Percentiles rank a stretch among this genome's conserved stretches.
phyloP scores from a whole-genome alignment of 2,329 filamentous ascomycete genomes.

The Ceratocystis lukuohia region DNA sequence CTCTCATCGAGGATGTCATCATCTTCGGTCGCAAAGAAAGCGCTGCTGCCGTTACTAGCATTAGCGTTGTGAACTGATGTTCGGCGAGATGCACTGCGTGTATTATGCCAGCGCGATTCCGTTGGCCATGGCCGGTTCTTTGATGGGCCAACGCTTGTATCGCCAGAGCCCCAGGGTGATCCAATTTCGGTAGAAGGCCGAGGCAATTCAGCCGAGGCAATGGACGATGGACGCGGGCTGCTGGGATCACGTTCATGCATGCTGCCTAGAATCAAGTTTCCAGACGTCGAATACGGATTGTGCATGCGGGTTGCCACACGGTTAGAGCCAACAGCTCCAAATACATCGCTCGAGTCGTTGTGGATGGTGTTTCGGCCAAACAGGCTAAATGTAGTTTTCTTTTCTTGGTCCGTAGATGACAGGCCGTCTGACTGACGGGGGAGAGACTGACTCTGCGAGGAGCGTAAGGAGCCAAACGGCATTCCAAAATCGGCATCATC shows the following conservation, averaged over 20 bases:
- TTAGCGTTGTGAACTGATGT: slow-evolving; percentile 71
- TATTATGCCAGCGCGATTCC: slow-evolving; percentile 36
- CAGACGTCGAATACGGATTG: slow-evolving; percentile 39
- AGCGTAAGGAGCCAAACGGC: slow-evolving; percentile 53
- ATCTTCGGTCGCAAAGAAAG: slow-evolving; percentile 39
- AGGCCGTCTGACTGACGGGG: slow-evolving; percentile 46
- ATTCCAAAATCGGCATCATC: slow-evolving; percentile 44
- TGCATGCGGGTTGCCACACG: slow-evolving; percentile 32
- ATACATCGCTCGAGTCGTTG: slow-evolving; percentile 31
- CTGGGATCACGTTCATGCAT: slow-evolving; percentile 43
- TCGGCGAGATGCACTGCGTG: slow-evolving; percentile 60
- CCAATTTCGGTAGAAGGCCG: slow-evolving; percentile 67
- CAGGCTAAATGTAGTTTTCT: slow-evolving; percentile 35
- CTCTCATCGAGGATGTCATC: slow-evolving; percentile 50
- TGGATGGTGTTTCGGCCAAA: slow-evolving; percentile 42
- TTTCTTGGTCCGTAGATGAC: slow-evolving; percentile 30
- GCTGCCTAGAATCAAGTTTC: slow-evolving; percentile 35
- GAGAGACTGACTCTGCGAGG: slow-evolving; percentile 64
- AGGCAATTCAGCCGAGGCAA: slow-evolving; percentile 56
- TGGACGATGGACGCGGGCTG: slow-evolving; percentile 54
- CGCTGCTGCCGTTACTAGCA: slow-evolving; percentile 27
- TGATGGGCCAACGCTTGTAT: slow-evolving; percentile 32
- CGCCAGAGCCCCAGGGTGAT: slow-evolving; percentile 54
- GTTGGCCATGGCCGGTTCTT: slow-evolving; percentile 55
- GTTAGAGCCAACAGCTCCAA: slow-evolving; percentile 25